Percentiles rank a stretch among this genome's conserved stretches.
Conservation (phyloP, 2,329 filamentous ascomycete genomes). For the Venturia pyrina region DNA sequence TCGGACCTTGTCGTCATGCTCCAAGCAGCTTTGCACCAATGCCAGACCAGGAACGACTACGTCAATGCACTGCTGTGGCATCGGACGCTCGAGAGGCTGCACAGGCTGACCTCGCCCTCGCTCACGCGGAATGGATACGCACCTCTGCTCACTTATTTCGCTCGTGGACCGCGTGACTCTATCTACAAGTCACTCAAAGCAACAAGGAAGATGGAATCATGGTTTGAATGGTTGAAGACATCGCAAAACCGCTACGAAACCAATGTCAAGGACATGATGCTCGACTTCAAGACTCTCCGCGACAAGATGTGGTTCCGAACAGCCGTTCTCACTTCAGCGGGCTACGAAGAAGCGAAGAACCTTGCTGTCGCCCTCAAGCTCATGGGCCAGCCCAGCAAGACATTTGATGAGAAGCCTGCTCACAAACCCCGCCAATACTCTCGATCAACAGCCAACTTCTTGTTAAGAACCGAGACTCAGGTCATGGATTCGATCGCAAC, state of each 20-base stretch:
- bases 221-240: conserved; percentile 75
- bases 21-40: conserved; percentile 65
- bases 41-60: conserved; percentile 70
- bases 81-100: conserved; percentile 68
- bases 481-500: conserved; percentile 82
- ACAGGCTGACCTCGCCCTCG: conserved; percentile 48
- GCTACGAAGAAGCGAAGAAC: conserved; percentile 78
- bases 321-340: conserved; percentile 80
- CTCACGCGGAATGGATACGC: conserved; percentile 60
- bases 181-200: conserved; percentile 60
- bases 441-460: conserved; percentile 45
- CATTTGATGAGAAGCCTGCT: conserved; percentile 28
- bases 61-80: conserved; percentile 77
- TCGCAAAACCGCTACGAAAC: conserved; percentile 69
- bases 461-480: conserved; percentile 74
- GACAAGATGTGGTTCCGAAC: conserved; percentile 99
- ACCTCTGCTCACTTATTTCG: conserved; percentile 63
- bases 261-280: conserved; percentile 65
- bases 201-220: conserved; percentile 69
- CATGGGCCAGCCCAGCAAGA: conserved; percentile 57
- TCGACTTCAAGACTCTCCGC: conserved; percentile 61
- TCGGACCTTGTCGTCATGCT: conserved; percentile 61
- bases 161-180: conserved; percentile 58
- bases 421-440: conserved; percentile 33
- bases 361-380: conserved; percentile 81